Evolutionary conservation across 2,329 filamentous ascomycete genomes (phyloP), one percentile per base, ranked within the genome.

Genomic region (Raffaelea arxii): DNA sequence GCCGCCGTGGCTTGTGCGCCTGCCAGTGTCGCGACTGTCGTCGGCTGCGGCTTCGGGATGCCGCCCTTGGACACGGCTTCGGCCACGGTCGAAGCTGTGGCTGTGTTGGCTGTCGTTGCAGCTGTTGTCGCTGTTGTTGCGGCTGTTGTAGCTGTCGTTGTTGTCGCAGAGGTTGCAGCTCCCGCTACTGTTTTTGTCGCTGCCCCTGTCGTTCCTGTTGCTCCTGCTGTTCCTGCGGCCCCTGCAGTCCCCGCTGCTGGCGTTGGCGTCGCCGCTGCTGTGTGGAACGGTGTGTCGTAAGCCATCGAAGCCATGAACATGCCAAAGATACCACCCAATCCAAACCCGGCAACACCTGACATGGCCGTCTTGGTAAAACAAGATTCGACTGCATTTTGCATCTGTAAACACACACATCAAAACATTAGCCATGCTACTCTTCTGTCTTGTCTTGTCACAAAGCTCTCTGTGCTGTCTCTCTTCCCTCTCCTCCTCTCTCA

Each of bases 291-390:
- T 0, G 90, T 96, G 63, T 98, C 92, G 77, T 98, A 98, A 66
- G 88, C 84, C 92, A 98, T 98, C 88, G 86, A 92, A 49, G 90
- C 88, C 91, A 97, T 98, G 72, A 98, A 98, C 58, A 97, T 77
- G 56, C 92, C 92, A 57, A 98, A 98, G 38, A 94, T 72, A 58
- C 89, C 92, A 52, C 92, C 92, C 54, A 98, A 82, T 32, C 83
- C 92, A 59, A 96, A 96, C 16, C 92, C 92, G 79, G 94, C 94
- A 22, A 84, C 86, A 48, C 91, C 92, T 0, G 90, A 86, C 67
- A 98, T 84, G 56, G 80, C 82, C 18, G 88, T 86, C 66, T 98
- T 98, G 48, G 82, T 82, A 22, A 84, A 80, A 62, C 92, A 98
- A 27, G 87, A 94, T 66, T 97, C 90, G 87, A 96, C 95, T 38